Conservation (phyloP, 768 basidiomycete species). For the Trametes elegans region DNA sequence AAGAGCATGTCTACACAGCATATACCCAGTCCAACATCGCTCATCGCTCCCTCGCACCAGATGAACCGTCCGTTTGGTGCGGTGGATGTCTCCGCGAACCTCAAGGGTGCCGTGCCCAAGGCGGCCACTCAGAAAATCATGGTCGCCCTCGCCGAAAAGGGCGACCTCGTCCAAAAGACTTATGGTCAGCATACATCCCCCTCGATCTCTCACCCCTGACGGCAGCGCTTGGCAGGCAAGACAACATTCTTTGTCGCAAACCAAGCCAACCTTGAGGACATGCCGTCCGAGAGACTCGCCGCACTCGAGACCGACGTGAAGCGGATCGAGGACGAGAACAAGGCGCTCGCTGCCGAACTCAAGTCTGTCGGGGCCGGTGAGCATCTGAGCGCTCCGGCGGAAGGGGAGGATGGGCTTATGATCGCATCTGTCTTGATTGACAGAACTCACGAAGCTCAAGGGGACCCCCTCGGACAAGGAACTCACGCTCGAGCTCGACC, state of each 20-base stretch:
- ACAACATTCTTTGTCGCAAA: constrained; percentile 86
- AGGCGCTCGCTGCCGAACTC: constrained; percentile 46
- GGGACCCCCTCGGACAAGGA: constrained; percentile 68
- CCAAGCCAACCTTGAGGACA: constrained; percentile 65
- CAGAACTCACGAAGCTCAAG: constrained; percentile 67
- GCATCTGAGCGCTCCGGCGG: constrained; percentile 6
- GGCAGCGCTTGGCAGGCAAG: constrained; percentile 53
- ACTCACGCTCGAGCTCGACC: constrained; percentile 53
- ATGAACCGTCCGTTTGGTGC: constrained; percentile 95
- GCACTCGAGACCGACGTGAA: constrained; percentile 60
- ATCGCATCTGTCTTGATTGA: neutral
- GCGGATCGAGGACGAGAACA: constrained; percentile 58
- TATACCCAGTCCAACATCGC: constrained; percentile 5
- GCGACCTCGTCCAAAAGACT: constrained; percentile 74
- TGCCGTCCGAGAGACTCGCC: constrained; percentile 60
- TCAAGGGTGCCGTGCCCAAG: constrained; percentile 88
- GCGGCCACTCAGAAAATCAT: constrained; percentile 83
- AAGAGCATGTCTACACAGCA: constrained; percentile 40
- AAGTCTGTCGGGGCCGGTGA: constrained; percentile 49
- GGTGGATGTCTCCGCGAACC: constrained; percentile 87
- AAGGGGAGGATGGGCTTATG: constrained; percentile 40
- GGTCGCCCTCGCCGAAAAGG: constrained; percentile 78
- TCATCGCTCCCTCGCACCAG: constrained; percentile 35
- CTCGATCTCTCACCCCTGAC: neutral
- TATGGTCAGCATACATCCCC: constrained; percentile 53